These are phyloP conservation scores for Bipolaris oryzae DNA, from an alignment of 2,329 filamentous ascomycete genomes.

Conservation along the genomic window DNA sequence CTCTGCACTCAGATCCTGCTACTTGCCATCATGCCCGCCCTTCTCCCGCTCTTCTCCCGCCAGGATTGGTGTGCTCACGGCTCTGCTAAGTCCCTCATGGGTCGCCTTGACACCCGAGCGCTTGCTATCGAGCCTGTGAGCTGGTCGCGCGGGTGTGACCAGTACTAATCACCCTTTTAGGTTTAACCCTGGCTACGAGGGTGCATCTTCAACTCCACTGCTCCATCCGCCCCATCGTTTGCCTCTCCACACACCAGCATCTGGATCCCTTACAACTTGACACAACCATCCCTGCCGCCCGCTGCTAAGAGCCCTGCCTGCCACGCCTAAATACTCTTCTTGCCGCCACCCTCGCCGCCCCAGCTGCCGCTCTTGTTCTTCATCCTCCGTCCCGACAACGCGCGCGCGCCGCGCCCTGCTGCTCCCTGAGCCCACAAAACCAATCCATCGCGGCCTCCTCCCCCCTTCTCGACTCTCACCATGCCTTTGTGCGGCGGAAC, in stretches of 20 bases:
- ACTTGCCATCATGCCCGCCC: neutral
- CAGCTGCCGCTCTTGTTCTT: conserved; percentile 4
- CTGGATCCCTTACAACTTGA: conserved; percentile 14
- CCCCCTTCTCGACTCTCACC: conserved; percentile 24
- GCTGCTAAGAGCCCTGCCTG: conserved; percentile 17
- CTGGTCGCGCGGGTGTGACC: conserved; percentile 20
- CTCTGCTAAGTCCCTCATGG: conserved; percentile 10
- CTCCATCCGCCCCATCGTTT: conserved; percentile 13
- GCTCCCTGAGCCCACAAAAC: conserved; percentile 32
- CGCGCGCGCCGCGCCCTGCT: conserved; percentile 32
- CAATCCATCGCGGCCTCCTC: conserved; percentile 27
- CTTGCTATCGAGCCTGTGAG: conserved; percentile 21
- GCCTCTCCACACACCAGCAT: conserved; percentile 19
- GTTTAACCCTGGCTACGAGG: conserved; percentile 14
- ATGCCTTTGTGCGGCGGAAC: conserved; percentile 59
- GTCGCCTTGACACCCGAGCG: conserved; percentile 6
- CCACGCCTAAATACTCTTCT: conserved; percentile 9
- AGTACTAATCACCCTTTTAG: conserved; percentile 15
- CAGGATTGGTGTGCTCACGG: conserved; percentile 1
- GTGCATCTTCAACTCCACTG: conserved; percentile 16
- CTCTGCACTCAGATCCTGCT: neutral
- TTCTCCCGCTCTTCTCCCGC: neutral
- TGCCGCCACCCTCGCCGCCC: conserved; percentile 9
- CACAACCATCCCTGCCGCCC: conserved; percentile 22
- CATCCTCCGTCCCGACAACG: conserved; percentile 23